Percentiles rank a stretch among this genome's conserved stretches.
Conservation (phyloP, 2,329 filamentous ascomycete genomes). For the Simplicillium aogashimaense region DNA sequence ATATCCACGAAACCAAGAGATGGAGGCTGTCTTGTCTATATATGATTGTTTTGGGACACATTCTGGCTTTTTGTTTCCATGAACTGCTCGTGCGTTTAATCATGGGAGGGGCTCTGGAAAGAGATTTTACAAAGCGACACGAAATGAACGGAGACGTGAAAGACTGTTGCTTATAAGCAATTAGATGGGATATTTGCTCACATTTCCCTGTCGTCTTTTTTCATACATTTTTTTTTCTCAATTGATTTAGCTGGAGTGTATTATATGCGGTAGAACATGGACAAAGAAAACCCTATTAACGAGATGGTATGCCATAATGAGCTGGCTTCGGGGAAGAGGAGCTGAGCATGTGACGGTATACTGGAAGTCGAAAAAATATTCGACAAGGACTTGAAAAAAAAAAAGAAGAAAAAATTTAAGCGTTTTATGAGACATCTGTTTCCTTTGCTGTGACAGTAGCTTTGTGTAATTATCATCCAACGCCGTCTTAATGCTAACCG, state of each 20-base stretch:
- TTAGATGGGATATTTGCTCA: not conserved
- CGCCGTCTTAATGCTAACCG: not conserved
- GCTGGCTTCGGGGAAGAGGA: no score
- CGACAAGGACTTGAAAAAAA: not conserved
- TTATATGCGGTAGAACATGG: slow-evolving; percentile 1
- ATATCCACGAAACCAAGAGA: no score
- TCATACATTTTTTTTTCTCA: slow-evolving; percentile 1
- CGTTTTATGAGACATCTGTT: not conserved
- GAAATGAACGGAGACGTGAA: not conserved
- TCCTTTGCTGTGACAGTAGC: not conserved
- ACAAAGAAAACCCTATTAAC: no score
- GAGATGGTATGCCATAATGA: no score
- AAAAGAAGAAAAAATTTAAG: not conserved
- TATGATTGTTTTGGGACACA: slow-evolving; percentile 6
- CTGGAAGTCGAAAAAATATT: no score
- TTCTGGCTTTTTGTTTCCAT: not conserved
- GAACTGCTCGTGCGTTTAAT: not conserved
- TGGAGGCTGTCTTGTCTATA: no score
- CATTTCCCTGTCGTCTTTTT: not conserved
- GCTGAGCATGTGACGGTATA: no score
- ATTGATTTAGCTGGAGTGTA: slow-evolving; percentile 2
- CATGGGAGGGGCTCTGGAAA: not conserved
- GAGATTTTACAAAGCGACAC: not conserved
- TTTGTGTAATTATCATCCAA: not conserved
- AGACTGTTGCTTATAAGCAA: not conserved